Evolutionary conservation across 2,329 filamentous ascomycete genomes (phyloP).

Genomic region (Aspergillus luchuensis): DNA sequence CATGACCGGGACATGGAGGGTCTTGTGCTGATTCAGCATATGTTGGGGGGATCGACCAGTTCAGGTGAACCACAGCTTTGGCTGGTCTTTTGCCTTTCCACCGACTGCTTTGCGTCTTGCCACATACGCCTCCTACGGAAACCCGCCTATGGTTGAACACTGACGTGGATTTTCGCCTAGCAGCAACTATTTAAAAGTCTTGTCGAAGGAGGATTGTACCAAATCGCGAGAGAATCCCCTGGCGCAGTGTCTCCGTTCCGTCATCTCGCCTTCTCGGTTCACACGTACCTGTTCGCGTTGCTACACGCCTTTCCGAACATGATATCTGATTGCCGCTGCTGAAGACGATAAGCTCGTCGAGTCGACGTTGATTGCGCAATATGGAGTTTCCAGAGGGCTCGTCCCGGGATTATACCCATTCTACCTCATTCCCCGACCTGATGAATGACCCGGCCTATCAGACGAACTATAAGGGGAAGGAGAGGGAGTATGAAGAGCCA

Average conservation of each 20-base stretch:
- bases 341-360: slow-evolving; percentile 23
- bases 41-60: neutral
- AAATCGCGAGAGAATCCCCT: neutral
- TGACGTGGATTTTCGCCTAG: neutral
- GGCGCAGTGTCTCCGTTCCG: slow-evolving; percentile 2
- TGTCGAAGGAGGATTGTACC: neutral
- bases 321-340: slow-evolving; percentile 28
- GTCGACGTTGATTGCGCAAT: slow-evolving; percentile 13
- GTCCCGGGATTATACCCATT: slow-evolving; percentile 23
- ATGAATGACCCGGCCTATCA: slow-evolving; percentile 61
- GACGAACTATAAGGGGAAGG: slow-evolving; percentile 42
- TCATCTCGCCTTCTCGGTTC: neutral
- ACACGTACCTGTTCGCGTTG: neutral
- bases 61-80: neutral
- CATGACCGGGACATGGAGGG: neutral
- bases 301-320: slow-evolving; percentile 19
- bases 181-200: neutral
- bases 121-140: neutral
- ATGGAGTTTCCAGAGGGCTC: slow-evolving; percentile 34
- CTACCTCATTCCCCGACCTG: slow-evolving; percentile 47
- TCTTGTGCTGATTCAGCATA: neutral
- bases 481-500: slow-evolving; percentile 53
- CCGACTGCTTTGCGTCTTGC: neutral
- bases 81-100: neutral
- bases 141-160: neutral